A percentile compares a stretch with the other conserved stretches of the same genome.
Conservation (phyloP, 345 rosid species). For the Lepidium sativum region DNA sequence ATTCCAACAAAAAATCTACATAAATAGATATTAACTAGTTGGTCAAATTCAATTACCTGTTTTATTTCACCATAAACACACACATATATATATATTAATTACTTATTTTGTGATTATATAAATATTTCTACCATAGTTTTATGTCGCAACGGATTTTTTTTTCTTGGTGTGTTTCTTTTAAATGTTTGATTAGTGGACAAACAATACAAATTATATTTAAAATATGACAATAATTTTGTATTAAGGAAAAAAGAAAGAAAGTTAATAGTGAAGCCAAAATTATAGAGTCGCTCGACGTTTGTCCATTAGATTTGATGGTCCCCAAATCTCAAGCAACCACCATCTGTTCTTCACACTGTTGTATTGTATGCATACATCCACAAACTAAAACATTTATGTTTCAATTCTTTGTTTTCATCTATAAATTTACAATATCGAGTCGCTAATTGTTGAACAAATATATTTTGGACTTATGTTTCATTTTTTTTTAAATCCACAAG, state of each 20-base stretch:
- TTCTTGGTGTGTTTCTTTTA: not conserved
- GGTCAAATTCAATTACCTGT: too few relatives aligned
- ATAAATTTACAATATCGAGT: not conserved
- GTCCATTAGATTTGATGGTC: conserved; percentile 27
- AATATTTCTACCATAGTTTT: too few relatives aligned
- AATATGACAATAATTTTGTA: not conserved
- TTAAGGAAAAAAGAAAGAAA: not conserved
- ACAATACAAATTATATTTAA: not conserved
- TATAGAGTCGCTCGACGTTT: conserved; percentile 13
- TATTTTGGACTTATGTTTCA: not conserved
- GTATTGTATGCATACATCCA: not conserved
- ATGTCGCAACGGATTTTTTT: too few relatives aligned
- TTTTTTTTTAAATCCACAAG: not conserved
- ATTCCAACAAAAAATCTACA: too few relatives aligned
- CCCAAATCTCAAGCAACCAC: conserved; percentile 6
- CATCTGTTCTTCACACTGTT: not conserved
- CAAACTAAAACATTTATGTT: not conserved
- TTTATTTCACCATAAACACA: too few relatives aligned
- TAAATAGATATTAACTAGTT: too few relatives aligned
- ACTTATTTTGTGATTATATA: too few relatives aligned
- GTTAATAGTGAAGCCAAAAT: conserved; percentile 3
- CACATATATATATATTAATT: too few relatives aligned
- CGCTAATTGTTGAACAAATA: conserved; percentile 6
- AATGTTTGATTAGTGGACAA: not conserved
- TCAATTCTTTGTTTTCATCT: not conserved